phyloP scores from a whole-genome alignment of 148 eudicot genomes.

The Agrostemma githago region DNA sequence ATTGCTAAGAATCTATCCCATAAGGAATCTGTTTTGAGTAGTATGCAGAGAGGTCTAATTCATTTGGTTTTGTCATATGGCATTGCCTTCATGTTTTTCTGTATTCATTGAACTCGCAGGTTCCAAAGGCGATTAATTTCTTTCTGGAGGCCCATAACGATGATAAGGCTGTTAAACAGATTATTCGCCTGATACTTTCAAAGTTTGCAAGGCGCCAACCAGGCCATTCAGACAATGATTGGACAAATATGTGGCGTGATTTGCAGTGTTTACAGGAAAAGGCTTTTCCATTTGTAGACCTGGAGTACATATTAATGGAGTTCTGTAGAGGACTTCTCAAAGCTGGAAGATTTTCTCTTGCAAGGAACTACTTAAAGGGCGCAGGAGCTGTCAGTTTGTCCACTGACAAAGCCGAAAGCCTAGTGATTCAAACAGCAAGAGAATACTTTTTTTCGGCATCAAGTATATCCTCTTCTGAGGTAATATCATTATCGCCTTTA shows the following conservation, averaged over 20 bases:
- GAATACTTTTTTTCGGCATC: conserved; percentile 96
- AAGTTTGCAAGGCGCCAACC: conserved; percentile 84
- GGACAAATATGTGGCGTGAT: conserved; percentile 96
- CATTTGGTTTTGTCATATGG: neutral
- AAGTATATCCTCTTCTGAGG: conserved; percentile 81
- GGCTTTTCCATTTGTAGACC: conserved; percentile 78
- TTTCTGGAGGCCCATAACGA: conserved; percentile 65
- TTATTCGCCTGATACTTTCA: conserved; percentile 86
- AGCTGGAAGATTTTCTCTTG: conserved; percentile 96
- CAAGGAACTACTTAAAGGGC: conserved; percentile 89
- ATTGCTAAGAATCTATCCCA: neutral
- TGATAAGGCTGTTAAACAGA: conserved; percentile 88
- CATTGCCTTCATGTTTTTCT: conserved; percentile 1
- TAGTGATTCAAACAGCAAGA: conserved; percentile 92
- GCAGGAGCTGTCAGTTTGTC: conserved; percentile 71
- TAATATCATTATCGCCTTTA: conserved; percentile 25
- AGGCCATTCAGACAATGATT: conserved; percentile 73
- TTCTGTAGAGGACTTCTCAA: conserved; percentile 93
- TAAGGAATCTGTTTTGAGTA: conserved; percentile 1
- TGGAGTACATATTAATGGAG: conserved; percentile 81
- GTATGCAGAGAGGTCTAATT: neutral
- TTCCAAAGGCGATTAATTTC: conserved; percentile 80
- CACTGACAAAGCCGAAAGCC: conserved; percentile 83
- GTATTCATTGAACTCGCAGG: conserved; percentile 41
- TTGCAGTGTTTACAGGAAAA: conserved; percentile 82